These are phyloP conservation scores for Globisporangium spinosum DNA, from an alignment of 352 stramenopile genomes.

Conservation along the genomic window DNA sequence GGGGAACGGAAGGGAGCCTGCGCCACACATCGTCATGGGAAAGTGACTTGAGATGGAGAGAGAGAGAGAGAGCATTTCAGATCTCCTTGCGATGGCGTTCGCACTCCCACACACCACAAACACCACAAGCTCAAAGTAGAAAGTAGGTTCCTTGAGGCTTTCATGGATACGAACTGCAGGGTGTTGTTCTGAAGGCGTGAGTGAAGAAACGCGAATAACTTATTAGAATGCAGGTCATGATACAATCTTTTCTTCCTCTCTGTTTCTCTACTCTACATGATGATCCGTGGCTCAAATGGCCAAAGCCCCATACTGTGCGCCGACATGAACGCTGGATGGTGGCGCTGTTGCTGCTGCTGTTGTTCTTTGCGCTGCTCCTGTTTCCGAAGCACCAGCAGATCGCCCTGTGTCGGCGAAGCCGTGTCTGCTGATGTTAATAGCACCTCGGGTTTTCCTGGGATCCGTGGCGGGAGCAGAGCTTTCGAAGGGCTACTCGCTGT, in stretches of 20 bases:
- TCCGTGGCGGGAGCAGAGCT: conserved; percentile 15
- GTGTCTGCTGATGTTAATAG: not conserved
- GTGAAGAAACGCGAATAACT: not conserved
- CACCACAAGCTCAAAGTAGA: no score
- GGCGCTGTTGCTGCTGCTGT: not conserved
- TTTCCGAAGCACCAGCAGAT: conserved; percentile 12
- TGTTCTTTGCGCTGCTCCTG: not conserved
- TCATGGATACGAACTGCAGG: no score
- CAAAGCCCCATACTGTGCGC: conserved; percentile 7
- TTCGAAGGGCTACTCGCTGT: not conserved
- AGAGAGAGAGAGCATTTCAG: no score
- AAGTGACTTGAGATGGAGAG: not conserved
- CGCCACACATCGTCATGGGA: not conserved
- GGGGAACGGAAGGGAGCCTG: no score
- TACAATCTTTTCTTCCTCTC: not conserved
- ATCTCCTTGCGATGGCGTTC: no score
- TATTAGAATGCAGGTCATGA: not conserved
- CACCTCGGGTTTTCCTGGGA: conserved; percentile 6
- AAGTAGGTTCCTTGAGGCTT: no score
- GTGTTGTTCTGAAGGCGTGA: no score
- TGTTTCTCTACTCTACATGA: conserved; percentile 7
- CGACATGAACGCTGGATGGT: not conserved
- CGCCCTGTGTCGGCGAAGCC: conserved; percentile 8
- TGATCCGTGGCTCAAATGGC: conserved; percentile 4
- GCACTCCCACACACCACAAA: no score